Conservation (phyloP, 306 rosid genomes). For the Amphicarpaea edgeworthii region DNA sequence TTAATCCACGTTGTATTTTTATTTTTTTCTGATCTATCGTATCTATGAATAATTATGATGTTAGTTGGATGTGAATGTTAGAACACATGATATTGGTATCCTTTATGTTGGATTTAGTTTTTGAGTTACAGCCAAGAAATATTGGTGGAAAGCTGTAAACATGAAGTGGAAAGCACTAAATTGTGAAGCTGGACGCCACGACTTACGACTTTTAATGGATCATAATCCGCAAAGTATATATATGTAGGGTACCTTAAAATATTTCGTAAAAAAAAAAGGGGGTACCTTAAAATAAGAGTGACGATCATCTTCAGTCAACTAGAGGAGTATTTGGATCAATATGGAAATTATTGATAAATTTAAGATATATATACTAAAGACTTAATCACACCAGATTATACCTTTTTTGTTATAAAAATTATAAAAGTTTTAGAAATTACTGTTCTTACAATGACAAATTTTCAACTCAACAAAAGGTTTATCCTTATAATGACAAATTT, state of each 20-base stretch:
- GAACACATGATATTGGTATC: constrained; percentile 13
- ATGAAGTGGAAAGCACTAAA: constrained; percentile 50
- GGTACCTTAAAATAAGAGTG: too few species aligned
- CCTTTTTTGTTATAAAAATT: too few species aligned
- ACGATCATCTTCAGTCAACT: too few species aligned
- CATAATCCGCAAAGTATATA: constrained; percentile 46
- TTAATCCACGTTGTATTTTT: background rate
- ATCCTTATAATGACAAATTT: too few species aligned
- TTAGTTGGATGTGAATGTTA: constrained; percentile 46
- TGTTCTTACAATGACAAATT: too few species aligned
- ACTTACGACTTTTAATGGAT: constrained; percentile 47
- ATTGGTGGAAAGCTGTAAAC: constrained; percentile 54
- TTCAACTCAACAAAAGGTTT: too few species aligned
- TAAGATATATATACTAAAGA: too few species aligned
- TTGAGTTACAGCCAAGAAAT: constrained; percentile 51
- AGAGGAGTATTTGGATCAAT: too few species aligned
- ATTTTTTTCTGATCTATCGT: background rate
- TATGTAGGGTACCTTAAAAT: constrained; percentile 48
- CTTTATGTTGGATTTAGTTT: constrained; percentile 28
- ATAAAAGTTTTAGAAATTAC: too few species aligned
- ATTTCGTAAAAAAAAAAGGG: too few species aligned
- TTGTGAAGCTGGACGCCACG: constrained; percentile 62
- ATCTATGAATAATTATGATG: constrained; percentile 31
- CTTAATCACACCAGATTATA: too few species aligned
- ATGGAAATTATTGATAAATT: too few species aligned